Conservation (phyloP, 2,329 filamentous ascomycete genomes). For the Tolypocladium amazonense region DNA sequence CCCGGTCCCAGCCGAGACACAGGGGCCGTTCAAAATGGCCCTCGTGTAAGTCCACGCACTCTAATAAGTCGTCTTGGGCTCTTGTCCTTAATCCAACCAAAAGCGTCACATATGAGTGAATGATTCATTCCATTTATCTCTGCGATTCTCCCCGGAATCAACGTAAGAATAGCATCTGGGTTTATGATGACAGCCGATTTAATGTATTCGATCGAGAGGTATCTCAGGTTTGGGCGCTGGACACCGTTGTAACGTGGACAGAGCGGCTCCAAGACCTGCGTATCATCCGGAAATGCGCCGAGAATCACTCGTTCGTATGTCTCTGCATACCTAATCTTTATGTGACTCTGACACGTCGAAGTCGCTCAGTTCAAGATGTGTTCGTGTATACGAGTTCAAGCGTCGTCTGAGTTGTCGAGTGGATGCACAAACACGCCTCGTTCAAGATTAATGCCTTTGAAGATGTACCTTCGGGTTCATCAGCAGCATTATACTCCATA, state of each 20-base stretch:
- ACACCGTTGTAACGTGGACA: too few relatives aligned
- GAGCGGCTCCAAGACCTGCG: too few relatives aligned
- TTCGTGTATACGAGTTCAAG: neutral
- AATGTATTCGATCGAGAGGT: too few relatives aligned
- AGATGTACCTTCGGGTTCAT: too few relatives aligned
- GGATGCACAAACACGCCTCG: too few relatives aligned
- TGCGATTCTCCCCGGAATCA: neutral
- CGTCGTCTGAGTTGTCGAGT: too few relatives aligned
- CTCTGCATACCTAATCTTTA: neutral
- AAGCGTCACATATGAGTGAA: neutral
- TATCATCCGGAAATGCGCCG: too few relatives aligned
- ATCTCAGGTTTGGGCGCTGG: too few relatives aligned
- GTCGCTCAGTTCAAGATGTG: neutral
- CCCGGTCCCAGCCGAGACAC: too few relatives aligned
- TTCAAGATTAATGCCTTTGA: too few relatives aligned
- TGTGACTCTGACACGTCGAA: neutral
- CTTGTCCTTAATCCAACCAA: too few relatives aligned
- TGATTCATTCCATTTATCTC: neutral
- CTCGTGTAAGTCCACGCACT: neutral
- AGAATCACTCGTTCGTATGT: neutral
- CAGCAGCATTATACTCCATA: too few relatives aligned
- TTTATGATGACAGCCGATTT: neutral
- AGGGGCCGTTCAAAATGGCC: neutral
- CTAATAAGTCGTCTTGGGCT: neutral
- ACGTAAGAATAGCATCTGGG: neutral